A percentile compares a stretch with the other conserved stretches of the same genome.
Evolutionary conservation across 2,329 filamentous ascomycete genomes (phyloP).

Genomic region (Hypoxylon sp.): DNA sequence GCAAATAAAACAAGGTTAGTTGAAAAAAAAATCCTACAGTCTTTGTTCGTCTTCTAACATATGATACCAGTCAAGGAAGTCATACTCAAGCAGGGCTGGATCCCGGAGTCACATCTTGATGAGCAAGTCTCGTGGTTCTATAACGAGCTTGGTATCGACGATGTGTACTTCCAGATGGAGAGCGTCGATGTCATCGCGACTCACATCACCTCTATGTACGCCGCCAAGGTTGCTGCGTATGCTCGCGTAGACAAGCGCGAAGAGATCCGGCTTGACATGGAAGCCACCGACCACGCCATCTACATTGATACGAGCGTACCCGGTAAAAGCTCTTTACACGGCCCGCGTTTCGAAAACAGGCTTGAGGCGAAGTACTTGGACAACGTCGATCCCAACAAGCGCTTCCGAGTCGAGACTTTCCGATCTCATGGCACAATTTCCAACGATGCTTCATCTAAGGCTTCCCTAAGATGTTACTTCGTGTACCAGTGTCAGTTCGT

Average conservation of each 20-base stretch:
- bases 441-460: constrained; percentile 70
- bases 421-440: constrained; percentile 85
- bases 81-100: constrained; percentile 82
- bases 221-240: constrained; percentile 93
- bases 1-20: constrained; percentile 83
- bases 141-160: constrained; percentile 95
- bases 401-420: constrained; percentile 97
- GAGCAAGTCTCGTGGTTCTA: constrained; percentile 96
- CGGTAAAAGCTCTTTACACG: constrained; percentile 76
- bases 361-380: constrained; percentile 97
- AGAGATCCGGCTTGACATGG: constrained; percentile 95
- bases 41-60: constrained; percentile 25
- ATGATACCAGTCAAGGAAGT: constrained; percentile 78
- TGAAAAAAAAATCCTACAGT: background rate
- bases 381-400: constrained; percentile 72
- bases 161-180: constrained; percentile 97
- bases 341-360: constrained; percentile 91
- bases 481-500: constrained; percentile 96
- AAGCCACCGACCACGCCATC: constrained; percentile 91
- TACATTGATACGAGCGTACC: constrained; percentile 98
- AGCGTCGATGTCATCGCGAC: constrained; percentile 85
- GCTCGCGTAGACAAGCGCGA: constrained; percentile 92
- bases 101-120: constrained; percentile 83
- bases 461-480: constrained; percentile 95
- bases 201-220: constrained; percentile 95